Conservation (phyloP, 2,329 filamentous ascomycete species). For the Hymenoscyphus scutula region DNA sequence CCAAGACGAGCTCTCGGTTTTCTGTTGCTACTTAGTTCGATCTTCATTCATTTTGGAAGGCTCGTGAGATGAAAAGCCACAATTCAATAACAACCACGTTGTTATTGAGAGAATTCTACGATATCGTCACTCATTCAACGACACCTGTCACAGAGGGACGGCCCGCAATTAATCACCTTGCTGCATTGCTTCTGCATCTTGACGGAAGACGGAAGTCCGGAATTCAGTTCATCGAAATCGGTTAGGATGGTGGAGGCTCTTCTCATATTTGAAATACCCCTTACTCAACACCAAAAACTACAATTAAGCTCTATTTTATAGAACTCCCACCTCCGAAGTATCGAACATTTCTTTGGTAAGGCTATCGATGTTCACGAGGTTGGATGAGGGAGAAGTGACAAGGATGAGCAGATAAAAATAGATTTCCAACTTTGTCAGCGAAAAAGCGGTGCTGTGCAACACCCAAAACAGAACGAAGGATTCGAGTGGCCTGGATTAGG, state of each 20-base stretch:
- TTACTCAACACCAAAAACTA: too few relatives aligned
- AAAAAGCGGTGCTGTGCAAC: neutral
- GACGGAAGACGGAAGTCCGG: neutral
- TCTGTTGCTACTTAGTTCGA: too few relatives aligned
- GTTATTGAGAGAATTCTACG: neutral
- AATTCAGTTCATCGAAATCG: neutral
- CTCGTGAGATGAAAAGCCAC: too few relatives aligned
- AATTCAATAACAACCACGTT: neutral
- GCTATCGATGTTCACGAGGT: neutral
- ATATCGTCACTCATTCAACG: neutral
- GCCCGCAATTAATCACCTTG: conserved; percentile 3
- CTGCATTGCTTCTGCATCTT: neutral
- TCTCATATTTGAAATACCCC: neutral
- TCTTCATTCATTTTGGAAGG: too few relatives aligned
- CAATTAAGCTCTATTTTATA: too few relatives aligned
- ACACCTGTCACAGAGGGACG: neutral
- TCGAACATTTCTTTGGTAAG: too few relatives aligned
- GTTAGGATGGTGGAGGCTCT: neutral
- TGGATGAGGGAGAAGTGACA: neutral
- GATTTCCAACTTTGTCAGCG: neutral
- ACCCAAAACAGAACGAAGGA: neutral
- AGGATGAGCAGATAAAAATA: neutral
- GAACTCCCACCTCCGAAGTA: too few relatives aligned
- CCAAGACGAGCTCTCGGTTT: neutral
- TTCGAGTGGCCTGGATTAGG: too few relatives aligned